Evolutionary conservation across 179 eudicot species (phyloP).

Genomic region (Dionaea muscipula): DNA sequence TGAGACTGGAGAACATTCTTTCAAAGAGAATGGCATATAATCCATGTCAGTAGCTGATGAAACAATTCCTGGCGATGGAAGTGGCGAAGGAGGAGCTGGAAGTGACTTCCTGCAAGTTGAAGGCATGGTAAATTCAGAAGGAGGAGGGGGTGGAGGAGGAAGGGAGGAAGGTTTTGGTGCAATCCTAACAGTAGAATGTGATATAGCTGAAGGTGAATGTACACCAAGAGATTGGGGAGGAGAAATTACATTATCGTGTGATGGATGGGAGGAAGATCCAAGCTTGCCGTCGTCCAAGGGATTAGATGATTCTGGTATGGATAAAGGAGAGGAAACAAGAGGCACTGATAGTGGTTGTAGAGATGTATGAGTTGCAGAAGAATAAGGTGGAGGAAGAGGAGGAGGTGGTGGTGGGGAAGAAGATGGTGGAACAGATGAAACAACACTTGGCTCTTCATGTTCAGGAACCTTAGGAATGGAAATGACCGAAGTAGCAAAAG

Average conservation of each 20-base stretch:
- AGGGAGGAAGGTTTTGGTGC: slow-evolving; percentile 11
- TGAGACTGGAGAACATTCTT: neutral
- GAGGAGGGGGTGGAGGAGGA: slow-evolving; percentile 9
- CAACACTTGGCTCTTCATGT: slow-evolving; percentile 11
- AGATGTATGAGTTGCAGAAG: slow-evolving; percentile 5
- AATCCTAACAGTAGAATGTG: neutral
- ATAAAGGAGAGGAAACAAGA: too few relatives aligned
- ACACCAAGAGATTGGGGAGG: neutral
- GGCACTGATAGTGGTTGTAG: neutral
- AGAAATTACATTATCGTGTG: neutral
- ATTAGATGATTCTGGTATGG: neutral
- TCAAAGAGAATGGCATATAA: neutral
- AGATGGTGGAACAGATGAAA: slow-evolving; percentile 13
- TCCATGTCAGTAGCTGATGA: neutral
- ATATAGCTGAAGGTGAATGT: neutral
- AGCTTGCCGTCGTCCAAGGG: neutral
- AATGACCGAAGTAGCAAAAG: slow-evolving; percentile 17
- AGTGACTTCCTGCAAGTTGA: neutral
- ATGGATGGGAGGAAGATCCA: neutral
- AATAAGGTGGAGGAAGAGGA: slow-evolving; percentile 19
- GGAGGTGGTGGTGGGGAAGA: slow-evolving; percentile 5
- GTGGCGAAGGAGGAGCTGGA: slow-evolving; percentile 15
- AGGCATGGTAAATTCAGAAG: slow-evolving; percentile 2
- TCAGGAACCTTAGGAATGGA: slow-evolving; percentile 19
- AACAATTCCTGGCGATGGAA: slow-evolving; percentile 7